Conservation (phyloP, 2,329 filamentous ascomycete species). For the Pyrenochaeta sp. region DNA sequence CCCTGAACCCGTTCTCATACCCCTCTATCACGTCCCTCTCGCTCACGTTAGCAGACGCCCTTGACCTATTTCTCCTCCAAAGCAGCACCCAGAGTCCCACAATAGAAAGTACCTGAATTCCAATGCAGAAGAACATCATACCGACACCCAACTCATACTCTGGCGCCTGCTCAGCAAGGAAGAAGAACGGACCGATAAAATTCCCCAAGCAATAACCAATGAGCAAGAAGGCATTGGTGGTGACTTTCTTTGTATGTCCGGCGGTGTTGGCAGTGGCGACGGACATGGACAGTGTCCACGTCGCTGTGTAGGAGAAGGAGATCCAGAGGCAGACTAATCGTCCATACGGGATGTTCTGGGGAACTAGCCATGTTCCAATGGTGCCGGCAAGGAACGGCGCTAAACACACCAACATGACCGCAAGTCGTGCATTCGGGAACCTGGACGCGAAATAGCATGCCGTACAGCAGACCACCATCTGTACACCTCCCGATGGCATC, state of each 20-base stretch:
- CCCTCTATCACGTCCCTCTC: constrained; percentile 34
- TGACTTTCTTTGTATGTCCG: constrained; percentile 58
- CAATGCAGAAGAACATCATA: constrained; percentile 23
- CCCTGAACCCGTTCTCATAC: constrained; percentile 45
- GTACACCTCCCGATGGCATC: neutral
- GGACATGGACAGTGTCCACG: neutral
- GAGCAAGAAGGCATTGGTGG: constrained; percentile 60
- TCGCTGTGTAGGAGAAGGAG: neutral
- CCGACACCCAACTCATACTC: constrained; percentile 53
- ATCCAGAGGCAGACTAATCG: neutral
- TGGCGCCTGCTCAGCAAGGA: constrained; percentile 46
- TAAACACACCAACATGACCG: too few species aligned
- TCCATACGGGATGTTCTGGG: neutral
- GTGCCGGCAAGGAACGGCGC: too few species aligned
- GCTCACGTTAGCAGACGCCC: neutral
- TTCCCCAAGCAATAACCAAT: constrained; percentile 55
- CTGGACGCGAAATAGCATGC: neutral
- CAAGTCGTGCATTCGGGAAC: neutral
- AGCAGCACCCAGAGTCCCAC: neutral
- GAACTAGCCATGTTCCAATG: neutral
- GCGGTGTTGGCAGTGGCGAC: constrained; percentile 53
- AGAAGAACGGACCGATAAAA: constrained; percentile 54
- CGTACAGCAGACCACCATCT: neutral
- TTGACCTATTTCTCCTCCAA: neutral
- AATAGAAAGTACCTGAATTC: neutral